Base-by-base conservation (phyloP, 495 filamentous ascomycete species). In the Aspergillus mulundensis region DNA sequence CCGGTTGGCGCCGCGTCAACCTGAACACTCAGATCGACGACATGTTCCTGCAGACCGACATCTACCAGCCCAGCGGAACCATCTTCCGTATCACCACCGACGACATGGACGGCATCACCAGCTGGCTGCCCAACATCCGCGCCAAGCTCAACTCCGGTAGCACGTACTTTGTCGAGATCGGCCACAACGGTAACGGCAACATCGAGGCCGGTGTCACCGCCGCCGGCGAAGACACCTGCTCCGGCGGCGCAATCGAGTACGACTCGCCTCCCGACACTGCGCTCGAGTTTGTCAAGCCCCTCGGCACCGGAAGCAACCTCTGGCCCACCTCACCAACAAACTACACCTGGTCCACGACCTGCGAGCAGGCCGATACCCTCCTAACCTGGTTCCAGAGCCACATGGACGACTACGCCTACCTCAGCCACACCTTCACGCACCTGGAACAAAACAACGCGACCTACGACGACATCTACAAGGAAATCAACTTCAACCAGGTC, bases 341-440 rank as follows among this genome's bases (percentile, higher is more conserved):
- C 18, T 84, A 81, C 60, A 54, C 61, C 28, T 86, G 81, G 78
- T 74, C 66, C 14, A 54, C 57, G 0, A 60, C 61, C 10, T 86
- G 83, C 64, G 72, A 67, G 16, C 58, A 69, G 41, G 64, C 77
- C 1, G 83, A 85, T 61, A 54, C 62, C 18, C 70, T 86, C 5
- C 61, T 78, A 48, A 58, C 66, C 7, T 85, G 80, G 79, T 81
- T 79, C 66, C 42, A 79, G 54, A 32, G 14, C 66, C 11, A 86
- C 64, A 63, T 68, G 0, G 70, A 85, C 64, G 70, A 69, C 18
- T 85, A 82, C 60, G 78, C 70, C 5, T 73, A 78, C 11, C 68
- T 86, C 6, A 84, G 83, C 4, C 84, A 87, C 71, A 86, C 84
- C 11, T 86, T 84, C 70, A 84, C 81, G 8, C 84, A 87, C 57